Percentiles rank a stretch among this genome's conserved stretches.
phyloP scores from a whole-genome alignment of 2,329 filamentous ascomycete genomes.

The Dactylellina drechsleri region DNA sequence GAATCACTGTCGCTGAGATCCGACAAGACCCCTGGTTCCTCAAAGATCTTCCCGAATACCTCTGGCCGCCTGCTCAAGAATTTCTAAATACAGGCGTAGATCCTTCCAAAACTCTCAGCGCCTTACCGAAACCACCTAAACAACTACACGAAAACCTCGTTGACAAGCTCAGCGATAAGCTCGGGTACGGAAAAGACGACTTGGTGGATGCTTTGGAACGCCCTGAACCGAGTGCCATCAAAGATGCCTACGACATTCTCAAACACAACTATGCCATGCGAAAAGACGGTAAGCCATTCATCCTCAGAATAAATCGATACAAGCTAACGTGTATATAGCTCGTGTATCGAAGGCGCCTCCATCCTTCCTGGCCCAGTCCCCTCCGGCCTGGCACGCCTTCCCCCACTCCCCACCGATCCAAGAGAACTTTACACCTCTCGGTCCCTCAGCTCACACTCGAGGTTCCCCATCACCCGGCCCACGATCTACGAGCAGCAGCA shows the following conservation, averaged over 20 bases:
- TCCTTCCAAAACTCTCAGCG: constrained; percentile 72
- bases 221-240: constrained; percentile 95
- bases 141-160: constrained; percentile 92
- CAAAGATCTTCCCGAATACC: constrained; percentile 84
- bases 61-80: constrained; percentile 87
- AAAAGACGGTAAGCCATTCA: constrained; percentile 78
- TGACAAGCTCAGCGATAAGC: constrained; percentile 94
- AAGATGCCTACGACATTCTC: constrained; percentile 98
- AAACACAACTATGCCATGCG: constrained; percentile 98
- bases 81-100: constrained; percentile 95
- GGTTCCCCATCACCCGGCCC: constrained; percentile 46
- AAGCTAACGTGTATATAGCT: constrained; percentile 61
- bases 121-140: constrained; percentile 84
- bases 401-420: constrained; percentile 56
- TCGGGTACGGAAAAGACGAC: constrained; percentile 95
- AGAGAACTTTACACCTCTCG: constrained; percentile 42
- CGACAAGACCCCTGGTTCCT: constrained; percentile 93
- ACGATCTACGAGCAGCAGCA: constrained; percentile 16
- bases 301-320: background rate
- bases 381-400: constrained; percentile 65
- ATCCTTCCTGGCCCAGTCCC: constrained; percentile 69
- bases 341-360: constrained; percentile 67
- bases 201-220: constrained; percentile 92
- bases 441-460: constrained; percentile 13
- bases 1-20: constrained; percentile 93